A percentile compares a stretch with the other conserved stretches of the same genome.
These are phyloP conservation scores for Alternaria atra DNA, from an alignment of 2,329 filamentous ascomycete species.

Conservation along the genomic window DNA sequence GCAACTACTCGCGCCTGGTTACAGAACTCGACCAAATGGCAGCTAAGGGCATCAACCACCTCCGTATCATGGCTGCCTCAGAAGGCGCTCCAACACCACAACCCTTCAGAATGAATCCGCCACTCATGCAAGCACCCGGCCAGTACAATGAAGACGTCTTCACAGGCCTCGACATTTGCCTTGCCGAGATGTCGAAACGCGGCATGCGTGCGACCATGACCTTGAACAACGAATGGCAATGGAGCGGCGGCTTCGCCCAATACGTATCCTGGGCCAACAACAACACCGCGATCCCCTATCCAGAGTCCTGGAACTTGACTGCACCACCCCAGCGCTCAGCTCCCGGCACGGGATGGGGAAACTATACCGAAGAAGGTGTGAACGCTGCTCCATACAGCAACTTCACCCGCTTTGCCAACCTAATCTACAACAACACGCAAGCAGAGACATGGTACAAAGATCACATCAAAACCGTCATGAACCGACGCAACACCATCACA, in stretches of 20 bases:
- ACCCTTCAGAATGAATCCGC: constrained; percentile 52
- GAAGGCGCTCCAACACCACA: constrained; percentile 51
- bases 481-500: constrained; percentile 49
- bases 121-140: constrained; percentile 48
- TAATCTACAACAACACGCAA: constrained; percentile 47
- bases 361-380: constrained; percentile 48
- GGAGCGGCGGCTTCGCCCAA: constrained; percentile 52
- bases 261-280: constrained; percentile 52
- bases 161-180: constrained; percentile 49
- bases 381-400: constrained; percentile 44
- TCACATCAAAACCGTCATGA: constrained; percentile 50
- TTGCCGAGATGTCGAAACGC: constrained; percentile 52
- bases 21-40: constrained; percentile 54
- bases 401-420: constrained; percentile 44
- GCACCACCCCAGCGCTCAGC: constrained; percentile 46
- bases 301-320: constrained; percentile 50
- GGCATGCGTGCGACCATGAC: constrained; percentile 55
- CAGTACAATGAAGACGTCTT: constrained; percentile 53
- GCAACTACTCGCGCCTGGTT: constrained; percentile 49
- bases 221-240: constrained; percentile 52
- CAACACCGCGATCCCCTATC: constrained; percentile 49
- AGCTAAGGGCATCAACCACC: constrained; percentile 51
- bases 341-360: constrained; percentile 52
- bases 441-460: constrained; percentile 50
- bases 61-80: constrained; percentile 53